Evolutionary conservation across 2,329 filamentous ascomycete genomes (phyloP), one percentile per base, ranked within the genome.

Genomic region (Colletotrichum echinochloae): DNA sequence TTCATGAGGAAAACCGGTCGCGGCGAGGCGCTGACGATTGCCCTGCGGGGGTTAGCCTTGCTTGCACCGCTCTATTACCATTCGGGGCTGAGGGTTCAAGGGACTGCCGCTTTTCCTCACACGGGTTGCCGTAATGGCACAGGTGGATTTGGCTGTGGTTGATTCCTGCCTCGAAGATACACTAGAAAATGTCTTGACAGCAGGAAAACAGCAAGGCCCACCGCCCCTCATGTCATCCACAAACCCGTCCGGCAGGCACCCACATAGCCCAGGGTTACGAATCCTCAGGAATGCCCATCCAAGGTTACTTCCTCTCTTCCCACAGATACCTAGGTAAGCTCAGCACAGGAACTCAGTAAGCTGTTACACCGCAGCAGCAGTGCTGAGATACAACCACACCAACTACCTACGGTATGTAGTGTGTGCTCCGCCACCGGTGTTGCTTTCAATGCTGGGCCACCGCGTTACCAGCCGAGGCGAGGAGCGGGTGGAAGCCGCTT

Each of bases 191-290:
- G 33, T 56, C 54, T 49, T 51, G 46, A 39, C n/a, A 18, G 33
- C 16, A 23, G 2, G 30, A 33, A 54, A 16, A 46, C 18, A 23
- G 55, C 16, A 12, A 30, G 28, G 28, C 23, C 48, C 51, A 39
- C 54, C n/a, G n/a, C n/a, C n/a, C n/a, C n/a, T 37, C 52, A 41
- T 60, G 62, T n/a, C 55, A 49, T 55, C 61, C 48, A 54, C 48
- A 41, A 33, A 7, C 20, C n/a, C 33, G 26, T 51, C 9, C 48
- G 52, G 18, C 60, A 62, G 33, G 33, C 54, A 60, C 12, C 4
- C 41, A 41, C 49, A 5, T 18, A 18, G n/a, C 23, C 28, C 63
- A 61, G 49, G 63, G 49, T 60, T 66, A 51, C 23, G 41, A 66
- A 61, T 56, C 20, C 48, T 33, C 54, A 37, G 11, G 23, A 60